Percentiles rank a stretch among this genome's conserved stretches.
These are phyloP conservation scores for Bryum argenteum DNA, from an alignment of 225 moss, liverwort and hornwort genomes.

Conservation along the genomic window DNA sequence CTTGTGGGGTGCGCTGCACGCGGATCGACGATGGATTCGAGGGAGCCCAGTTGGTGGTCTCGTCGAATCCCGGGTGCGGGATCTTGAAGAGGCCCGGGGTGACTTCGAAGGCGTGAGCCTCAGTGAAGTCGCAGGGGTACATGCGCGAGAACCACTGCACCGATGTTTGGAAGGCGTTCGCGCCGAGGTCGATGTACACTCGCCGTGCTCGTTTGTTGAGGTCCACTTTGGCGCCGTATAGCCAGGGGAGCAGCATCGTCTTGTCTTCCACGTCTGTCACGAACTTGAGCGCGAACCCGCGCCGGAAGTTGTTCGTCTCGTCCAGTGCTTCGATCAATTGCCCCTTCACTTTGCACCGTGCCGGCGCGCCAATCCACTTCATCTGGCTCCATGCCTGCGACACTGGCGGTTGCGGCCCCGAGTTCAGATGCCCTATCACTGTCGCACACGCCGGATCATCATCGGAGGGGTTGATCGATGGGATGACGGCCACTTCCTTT, in stretches of 20 bases:
- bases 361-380: conserved; percentile 83
- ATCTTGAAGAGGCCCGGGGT: conserved; percentile 31
- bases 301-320: conserved; percentile 63
- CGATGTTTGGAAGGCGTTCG: conserved; percentile 61
- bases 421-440: conserved; percentile 36
- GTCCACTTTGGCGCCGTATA: conserved; percentile 66
- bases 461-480: neutral
- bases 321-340: conserved; percentile 80
- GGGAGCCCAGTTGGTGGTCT: conserved; percentile 51
- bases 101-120: conserved; percentile 74
- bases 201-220: conserved; percentile 58
- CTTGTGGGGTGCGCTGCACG: conserved; percentile 24
- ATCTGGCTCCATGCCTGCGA: conserved; percentile 77
- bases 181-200: conserved; percentile 75
- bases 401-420: conserved; percentile 27
- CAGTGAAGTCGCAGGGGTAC: conserved; percentile 89
- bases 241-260: conserved; percentile 68
- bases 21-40: conserved; percentile 32
- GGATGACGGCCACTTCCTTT: neutral
- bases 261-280: conserved; percentile 68
- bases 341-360: conserved; percentile 76
- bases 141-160: conserved; percentile 67
- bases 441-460: conserved; percentile 36
- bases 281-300: conserved; percentile 65
- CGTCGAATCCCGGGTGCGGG: conserved; percentile 57